These are phyloP conservation scores for Fragilaria crotonensis DNA, from an alignment of 108 stramenopile species.

Conservation along the genomic window DNA sequence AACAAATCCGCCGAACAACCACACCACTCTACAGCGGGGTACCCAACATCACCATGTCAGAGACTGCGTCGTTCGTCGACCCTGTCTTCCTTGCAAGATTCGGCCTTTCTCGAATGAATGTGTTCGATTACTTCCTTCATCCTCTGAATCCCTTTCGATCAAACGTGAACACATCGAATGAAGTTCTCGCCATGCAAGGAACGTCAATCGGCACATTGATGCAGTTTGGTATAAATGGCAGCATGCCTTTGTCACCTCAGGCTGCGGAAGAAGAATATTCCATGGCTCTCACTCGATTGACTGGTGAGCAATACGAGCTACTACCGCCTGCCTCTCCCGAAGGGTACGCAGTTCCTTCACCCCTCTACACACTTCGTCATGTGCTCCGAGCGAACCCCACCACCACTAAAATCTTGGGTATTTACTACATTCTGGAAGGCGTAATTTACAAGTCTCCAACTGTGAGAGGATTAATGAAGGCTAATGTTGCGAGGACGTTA, in stretches of 20 bases:
- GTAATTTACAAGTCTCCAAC: slow-evolving; percentile 78
- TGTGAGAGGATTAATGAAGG: slow-evolving; percentile 71
- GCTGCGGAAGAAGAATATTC: slow-evolving; percentile 77
- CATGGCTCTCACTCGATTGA: slow-evolving; percentile 34
- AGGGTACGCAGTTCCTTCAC: slow-evolving; percentile 50
- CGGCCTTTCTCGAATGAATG: slow-evolving; percentile 48
- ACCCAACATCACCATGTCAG: slow-evolving; percentile 57
- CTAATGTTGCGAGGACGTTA: slow-evolving; percentile 62
- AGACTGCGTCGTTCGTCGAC: slow-evolving; percentile 86
- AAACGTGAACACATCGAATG: slow-evolving; percentile 67
- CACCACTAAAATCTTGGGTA: slow-evolving; percentile 57
- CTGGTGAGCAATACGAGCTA: slow-evolving; percentile 82
- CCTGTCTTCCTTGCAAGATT: slow-evolving; percentile 79
- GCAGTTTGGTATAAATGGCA: slow-evolving; percentile 54
- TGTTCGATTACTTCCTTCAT: slow-evolving; percentile 80
- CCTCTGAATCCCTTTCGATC: slow-evolving; percentile 85
- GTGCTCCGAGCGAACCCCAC: slow-evolving; percentile 51
- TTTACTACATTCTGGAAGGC: slow-evolving; percentile 85
- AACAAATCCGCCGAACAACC: no score
- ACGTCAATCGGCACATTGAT: slow-evolving; percentile 67
- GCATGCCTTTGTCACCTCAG: slow-evolving; percentile 52
- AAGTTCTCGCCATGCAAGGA: slow-evolving; percentile 76
- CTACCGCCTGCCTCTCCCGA: slow-evolving; percentile 47
- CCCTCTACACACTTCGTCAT: slow-evolving; percentile 75
- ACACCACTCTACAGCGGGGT: no score